Evolutionary conservation across 2,329 filamentous ascomycete genomes (phyloP), one percentile per base, ranked within the genome.

Genomic region (Xylariaceae sp.): DNA sequence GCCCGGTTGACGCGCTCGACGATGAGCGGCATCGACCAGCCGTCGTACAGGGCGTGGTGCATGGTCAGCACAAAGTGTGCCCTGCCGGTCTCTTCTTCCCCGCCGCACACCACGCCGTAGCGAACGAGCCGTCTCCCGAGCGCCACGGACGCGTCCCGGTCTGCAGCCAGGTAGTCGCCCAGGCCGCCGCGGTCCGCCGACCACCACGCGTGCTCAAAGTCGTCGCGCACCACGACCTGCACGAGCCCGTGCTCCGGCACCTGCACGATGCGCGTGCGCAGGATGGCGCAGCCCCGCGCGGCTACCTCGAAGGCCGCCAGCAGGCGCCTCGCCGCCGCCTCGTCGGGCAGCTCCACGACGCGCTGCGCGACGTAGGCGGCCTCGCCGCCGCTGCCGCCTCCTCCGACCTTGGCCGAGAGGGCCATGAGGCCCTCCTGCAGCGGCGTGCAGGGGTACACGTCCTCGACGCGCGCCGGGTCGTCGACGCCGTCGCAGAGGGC

Each of bases 31-130:
- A 72, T 67, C 1, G 63, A 66, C 70, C 71, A 75, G 16, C 72
- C 72, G 32, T 77, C 72, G 38, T 76, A 77, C 0, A 75, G 48
- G 4, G 64, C 67, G 41, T 76, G 72, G 41, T 76, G 72, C 55
- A 72, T 67, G 1, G 68, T 70, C 40, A 70, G 53, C n/a, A 75
- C 63, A 39, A 75, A 70, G 42, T 62, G 56, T 12, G 54, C 46
- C 29, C 53, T 58, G 22, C 47, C 52, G 4, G 49, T 50, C 5
- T 45, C 26, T 19, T 46, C 27, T 21, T 39, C 41, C 3, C 45
- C 38, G 19, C 59, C 54, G 3, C 52, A 35, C 10, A 69, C 52
- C 11, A 71, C 46, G 4, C 61, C 65, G 32, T 65, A 71, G 7
- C 67, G 61, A 3, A 66, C 60, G 7, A 72, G 56, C 3, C 65